These are phyloP conservation scores for Chlorella sorokiniana DNA, from an alignment of 139 green algal genomes.

Conservation along the genomic window DNA sequence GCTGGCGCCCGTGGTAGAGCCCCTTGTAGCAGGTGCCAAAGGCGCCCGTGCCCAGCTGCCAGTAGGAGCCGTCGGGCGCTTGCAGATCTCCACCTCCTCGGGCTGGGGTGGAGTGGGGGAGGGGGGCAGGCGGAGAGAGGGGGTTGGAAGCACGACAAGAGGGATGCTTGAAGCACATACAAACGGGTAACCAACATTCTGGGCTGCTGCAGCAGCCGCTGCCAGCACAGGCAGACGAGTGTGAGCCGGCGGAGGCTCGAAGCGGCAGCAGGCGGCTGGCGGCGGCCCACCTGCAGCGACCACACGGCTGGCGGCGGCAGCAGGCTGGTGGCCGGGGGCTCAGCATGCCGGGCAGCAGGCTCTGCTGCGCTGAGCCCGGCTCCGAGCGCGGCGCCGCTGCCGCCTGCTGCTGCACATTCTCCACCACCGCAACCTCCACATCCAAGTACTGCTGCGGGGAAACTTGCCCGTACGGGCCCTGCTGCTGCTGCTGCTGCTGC, in stretches of 20 bases:
- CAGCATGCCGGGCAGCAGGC: constrained; percentile 16
- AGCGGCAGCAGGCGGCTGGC: too few species aligned
- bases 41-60: constrained; percentile 50
- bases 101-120: neutral
- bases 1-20: constrained; percentile 69
- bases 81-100: constrained; percentile 49
- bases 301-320: constrained; percentile 6
- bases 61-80: constrained; percentile 38
- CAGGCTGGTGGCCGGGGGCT: neutral
- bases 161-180: neutral
- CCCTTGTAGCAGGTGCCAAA: constrained; percentile 70
- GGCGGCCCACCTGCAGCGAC: constrained; percentile 9
- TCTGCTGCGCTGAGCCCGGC: neutral
- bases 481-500: neutral
- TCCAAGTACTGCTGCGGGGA: neutral
- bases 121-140: neutral
- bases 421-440: neutral
- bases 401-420: neutral
- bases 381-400: neutral
- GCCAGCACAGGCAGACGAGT: too few species aligned
- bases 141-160: neutral
- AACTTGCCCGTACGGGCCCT: neutral
- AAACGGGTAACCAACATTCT: neutral
- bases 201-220: too few species aligned
- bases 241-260: too few species aligned